phyloP scores from a whole-genome alignment of 2,329 filamentous ascomycete genomes.

The Aspergillus japonicus region DNA sequence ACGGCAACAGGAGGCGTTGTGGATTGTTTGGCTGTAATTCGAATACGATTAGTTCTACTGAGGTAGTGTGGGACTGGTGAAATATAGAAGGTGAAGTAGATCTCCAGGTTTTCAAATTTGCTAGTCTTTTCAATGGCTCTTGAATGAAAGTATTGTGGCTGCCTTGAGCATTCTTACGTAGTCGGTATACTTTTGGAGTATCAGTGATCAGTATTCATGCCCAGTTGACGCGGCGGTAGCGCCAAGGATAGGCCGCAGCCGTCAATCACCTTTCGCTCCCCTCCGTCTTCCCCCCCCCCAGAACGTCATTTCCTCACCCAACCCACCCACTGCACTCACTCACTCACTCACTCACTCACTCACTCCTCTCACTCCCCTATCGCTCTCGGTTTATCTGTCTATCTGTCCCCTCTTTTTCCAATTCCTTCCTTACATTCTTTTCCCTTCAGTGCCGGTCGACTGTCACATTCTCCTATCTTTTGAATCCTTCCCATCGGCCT shows the following conservation, averaged over 20 bases:
- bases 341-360: not conserved
- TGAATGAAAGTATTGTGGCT: not conserved
- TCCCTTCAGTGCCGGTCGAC: not conserved
- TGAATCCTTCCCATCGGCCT: constrained; percentile 9
- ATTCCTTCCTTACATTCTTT: constrained; percentile 13
- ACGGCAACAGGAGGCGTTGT: not conserved
- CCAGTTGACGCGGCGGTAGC: constrained; percentile 18
- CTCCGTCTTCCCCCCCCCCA: constrained; percentile 22
- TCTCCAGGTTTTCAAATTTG: too few relatives aligned
- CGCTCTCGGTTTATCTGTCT: not conserved
- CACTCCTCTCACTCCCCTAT: not conserved
- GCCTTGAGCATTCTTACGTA: not conserved
- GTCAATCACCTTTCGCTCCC: not conserved
- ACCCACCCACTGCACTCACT: too few relatives aligned
- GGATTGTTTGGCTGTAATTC: not conserved
- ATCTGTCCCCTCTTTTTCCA: constrained; percentile 15
- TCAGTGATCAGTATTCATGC: too few relatives aligned
- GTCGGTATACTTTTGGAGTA: too few relatives aligned
- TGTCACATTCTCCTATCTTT: not conserved
- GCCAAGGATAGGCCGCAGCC: constrained; percentile 27
- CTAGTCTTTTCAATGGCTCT: too few relatives aligned
- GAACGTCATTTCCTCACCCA: constrained; percentile 30
- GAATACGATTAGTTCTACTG: not conserved
- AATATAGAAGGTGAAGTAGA: not conserved
- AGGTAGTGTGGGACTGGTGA: not conserved